Base-by-base conservation (phyloP, 208 protist species). In the Leptomonas seymouri region DNA sequence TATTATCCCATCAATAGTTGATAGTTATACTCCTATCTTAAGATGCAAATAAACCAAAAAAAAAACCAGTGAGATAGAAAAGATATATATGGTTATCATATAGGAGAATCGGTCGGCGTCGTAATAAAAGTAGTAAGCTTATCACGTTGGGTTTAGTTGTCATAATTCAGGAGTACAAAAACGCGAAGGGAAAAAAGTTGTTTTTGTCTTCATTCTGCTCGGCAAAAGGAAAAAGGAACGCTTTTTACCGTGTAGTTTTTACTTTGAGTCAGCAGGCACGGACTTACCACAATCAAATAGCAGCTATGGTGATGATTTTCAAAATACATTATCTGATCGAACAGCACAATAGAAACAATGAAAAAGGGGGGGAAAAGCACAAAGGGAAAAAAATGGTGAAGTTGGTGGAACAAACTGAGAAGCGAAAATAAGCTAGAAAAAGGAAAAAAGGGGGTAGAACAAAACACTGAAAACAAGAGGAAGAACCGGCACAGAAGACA, bases 241-340 rank as follows among this genome's bases (percentile, higher is more conserved):
- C 68, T 76, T 55, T 39, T 59, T 20, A 42, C 6, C 44, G 34
- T 20, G 46, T 41, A 27, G 21, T 56, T 39, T 56, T 39, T 56
- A 31, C 59, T 71, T 25, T 71, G 66, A 70, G 54, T 51, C 70
- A 46, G 49, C 44, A 53, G 21, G 21, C 23, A 56, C 25, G 39
- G 25, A 67, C 34, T 20, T 30, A 30, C 61, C 31, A 67, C 28
- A 45, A 16, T 36, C 34, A 11, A 21, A 48, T 36, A 67, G 61
- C 61, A 67, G 46, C 28, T 48, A 36, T n/a, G 11, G 48, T 31
- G 30, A 16, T 67, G 28, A 46, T n/a, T 44, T 46, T n/a, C 46
- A 31, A 45, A 18, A 45, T 20, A 49, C 27, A 2, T 59, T 27
- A 28, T 59, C 15, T 16, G 36, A 44, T 44, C 15, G 42, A 18